Conservation (phyloP, 768 basidiomycete species). For the Chalciporus chontae region DNA sequence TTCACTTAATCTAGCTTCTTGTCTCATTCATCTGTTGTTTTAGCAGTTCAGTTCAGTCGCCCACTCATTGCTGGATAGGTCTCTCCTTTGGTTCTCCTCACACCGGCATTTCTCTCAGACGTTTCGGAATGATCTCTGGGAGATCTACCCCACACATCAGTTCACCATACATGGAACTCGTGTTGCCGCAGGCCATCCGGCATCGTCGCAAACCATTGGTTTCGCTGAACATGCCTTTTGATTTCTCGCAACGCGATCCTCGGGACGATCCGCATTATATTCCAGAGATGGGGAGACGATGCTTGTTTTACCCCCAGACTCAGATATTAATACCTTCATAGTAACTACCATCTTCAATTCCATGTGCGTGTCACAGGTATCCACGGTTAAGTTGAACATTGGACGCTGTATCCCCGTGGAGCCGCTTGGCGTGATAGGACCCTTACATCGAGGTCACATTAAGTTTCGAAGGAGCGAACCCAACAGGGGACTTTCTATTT, state of each 20-base stretch:
- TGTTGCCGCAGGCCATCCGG: background rate
- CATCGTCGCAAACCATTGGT: background rate
- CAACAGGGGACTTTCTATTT: too few species aligned
- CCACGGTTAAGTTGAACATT: too few species aligned
- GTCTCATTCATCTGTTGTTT: too few species aligned
- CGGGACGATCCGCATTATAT: background rate
- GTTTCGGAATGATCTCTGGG: slow-evolving; percentile 8
- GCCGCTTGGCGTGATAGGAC: too few species aligned
- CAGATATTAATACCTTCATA: background rate
- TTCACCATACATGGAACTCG: background rate
- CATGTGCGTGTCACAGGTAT: too few species aligned
- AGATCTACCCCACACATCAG: background rate
- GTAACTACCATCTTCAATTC: too few species aligned
- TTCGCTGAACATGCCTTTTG: background rate
- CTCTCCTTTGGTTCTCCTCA: slow-evolving; percentile 7
- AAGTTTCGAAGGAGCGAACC: too few species aligned
- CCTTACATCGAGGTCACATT: too few species aligned
- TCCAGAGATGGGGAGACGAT: background rate
- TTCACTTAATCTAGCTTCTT: too few species aligned
- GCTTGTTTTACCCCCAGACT: background rate
- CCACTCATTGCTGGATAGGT: slow-evolving; percentile 1
- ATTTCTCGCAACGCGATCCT: background rate
- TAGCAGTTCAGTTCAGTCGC: background rate
- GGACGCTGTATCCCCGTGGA: too few species aligned
- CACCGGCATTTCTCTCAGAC: background rate